These are phyloP conservation scores for Dysphania ambrosioides DNA, from an alignment of 148 eudicot species.

Conservation along the genomic window DNA sequence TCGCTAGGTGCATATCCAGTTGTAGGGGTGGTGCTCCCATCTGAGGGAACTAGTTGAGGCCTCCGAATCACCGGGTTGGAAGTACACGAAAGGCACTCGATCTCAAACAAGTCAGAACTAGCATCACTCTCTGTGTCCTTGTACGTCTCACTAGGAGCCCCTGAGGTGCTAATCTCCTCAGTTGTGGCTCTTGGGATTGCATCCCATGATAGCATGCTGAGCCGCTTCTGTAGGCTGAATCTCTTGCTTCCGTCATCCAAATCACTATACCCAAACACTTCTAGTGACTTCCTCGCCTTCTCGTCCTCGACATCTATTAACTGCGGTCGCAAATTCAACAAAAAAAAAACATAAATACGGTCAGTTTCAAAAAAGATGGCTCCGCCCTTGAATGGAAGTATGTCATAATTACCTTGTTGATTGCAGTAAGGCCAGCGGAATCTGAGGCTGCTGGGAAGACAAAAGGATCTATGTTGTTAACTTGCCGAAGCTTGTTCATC, in stretches of 20 bases:
- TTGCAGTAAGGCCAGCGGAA: neutral
- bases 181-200: constrained; percentile 32
- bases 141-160: constrained; percentile 19
- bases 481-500: constrained; percentile 15
- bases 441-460: neutral
- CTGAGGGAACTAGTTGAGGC: constrained; percentile 20
- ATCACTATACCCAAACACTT: constrained; percentile 38
- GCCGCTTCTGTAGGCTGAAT: constrained; percentile 32
- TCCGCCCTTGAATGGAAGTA: too few relatives aligned
- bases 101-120: constrained; percentile 68
- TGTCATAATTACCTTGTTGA: constrained; percentile 11
- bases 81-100: constrained; percentile 46
- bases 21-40: constrained; percentile 31
- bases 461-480: constrained; percentile 11
- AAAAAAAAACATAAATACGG: neutral
- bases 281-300: constrained; percentile 36
- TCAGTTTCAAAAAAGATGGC: too few relatives aligned
- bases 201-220: constrained; percentile 44
- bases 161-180: constrained; percentile 14
- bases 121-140: constrained; percentile 50
- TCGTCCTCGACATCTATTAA: constrained; percentile 10
- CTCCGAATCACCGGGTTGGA: constrained; percentile 34
- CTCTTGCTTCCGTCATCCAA: constrained; percentile 27
- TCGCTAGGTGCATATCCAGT: constrained; percentile 73
- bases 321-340: neutral